Evolutionary conservation across 2,329 filamentous ascomycete genomes (phyloP).

Genomic region (Cladosporium sp.): DNA sequence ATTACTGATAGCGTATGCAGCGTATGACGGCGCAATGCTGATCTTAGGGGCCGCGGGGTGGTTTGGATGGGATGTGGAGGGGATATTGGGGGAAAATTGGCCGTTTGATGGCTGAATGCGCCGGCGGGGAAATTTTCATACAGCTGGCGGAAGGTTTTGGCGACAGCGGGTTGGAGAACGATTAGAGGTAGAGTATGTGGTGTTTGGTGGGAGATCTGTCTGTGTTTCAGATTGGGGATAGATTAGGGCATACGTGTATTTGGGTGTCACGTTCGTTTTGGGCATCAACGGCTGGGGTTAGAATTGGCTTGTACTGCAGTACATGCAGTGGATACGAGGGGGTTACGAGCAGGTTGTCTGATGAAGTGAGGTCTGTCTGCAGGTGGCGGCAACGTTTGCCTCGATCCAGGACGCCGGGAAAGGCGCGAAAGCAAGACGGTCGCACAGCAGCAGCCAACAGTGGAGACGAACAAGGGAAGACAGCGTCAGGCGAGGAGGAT

Average conservation of each 20-base stretch:
- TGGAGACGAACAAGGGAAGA: background rate
- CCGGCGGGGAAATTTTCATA: background rate
- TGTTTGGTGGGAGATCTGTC: background rate
- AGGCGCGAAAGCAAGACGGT: slow-evolving; percentile 7
- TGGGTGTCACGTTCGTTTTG: background rate
- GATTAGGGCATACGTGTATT: background rate
- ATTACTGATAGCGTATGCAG: background rate
- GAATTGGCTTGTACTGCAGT: background rate
- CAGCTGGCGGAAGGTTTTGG: background rate
- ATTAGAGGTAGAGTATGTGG: background rate
- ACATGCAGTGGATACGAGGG: background rate
- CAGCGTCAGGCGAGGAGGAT: slow-evolving; percentile 3
- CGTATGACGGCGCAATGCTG: background rate
- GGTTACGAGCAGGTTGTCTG: background rate
- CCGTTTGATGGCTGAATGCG: background rate
- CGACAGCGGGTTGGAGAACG: background rate
- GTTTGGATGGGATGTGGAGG: slow-evolving; percentile 4
- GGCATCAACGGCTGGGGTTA: background rate
- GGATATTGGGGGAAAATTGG: background rate
- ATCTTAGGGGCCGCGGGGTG: slow-evolving; percentile 1
- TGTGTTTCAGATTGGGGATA: background rate
- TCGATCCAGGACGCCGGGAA: background rate
- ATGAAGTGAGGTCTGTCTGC: slow-evolving; percentile 5
- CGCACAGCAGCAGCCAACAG: background rate
- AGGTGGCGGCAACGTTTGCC: slow-evolving; percentile 1